Conservation (phyloP, 2,329 filamentous ascomycete genomes). For the Alternaria triticina region DNA sequence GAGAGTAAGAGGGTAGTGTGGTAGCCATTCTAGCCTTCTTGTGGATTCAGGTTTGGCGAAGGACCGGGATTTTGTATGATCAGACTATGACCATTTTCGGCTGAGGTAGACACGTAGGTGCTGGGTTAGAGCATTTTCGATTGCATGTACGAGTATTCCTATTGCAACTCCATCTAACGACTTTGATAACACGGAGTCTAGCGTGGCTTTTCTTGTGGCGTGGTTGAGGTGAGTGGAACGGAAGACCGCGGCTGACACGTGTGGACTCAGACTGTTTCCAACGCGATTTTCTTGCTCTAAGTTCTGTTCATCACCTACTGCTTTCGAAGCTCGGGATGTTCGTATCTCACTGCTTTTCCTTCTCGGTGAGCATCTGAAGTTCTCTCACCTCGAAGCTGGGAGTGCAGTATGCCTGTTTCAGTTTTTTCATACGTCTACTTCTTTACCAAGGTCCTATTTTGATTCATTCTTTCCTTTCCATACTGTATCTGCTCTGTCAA, state of each 20-base stretch:
- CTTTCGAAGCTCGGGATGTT: rapidly evolving
- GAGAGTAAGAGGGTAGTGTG: background rate
- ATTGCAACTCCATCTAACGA: constrained; percentile 19
- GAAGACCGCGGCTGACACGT: no score
- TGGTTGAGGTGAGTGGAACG: background rate
- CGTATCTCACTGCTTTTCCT: background rate
- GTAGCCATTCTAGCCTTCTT: background rate
- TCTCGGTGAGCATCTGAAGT: background rate
- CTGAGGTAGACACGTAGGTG: background rate
- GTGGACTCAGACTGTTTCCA: no score
- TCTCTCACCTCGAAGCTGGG: background rate
- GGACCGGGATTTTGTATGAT: constrained; percentile 29
- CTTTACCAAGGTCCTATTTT: background rate
- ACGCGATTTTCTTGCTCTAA: no score
- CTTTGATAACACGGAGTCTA: no score
- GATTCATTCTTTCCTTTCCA: background rate
- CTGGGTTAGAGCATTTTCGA: constrained; percentile 21
- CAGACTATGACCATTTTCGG: constrained; percentile 23
- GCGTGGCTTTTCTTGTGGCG: no score
- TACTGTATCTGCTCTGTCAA: no score
- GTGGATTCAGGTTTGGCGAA: constrained; percentile 1
- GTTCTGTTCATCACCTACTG: no score
- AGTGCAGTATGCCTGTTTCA: background rate
- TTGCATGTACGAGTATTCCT: constrained; percentile 30
- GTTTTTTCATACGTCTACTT: background rate